Base-by-base conservation (phyloP, 768 basidiomycete genomes). In the Porphyrellus cyaneotinctus region DNA sequence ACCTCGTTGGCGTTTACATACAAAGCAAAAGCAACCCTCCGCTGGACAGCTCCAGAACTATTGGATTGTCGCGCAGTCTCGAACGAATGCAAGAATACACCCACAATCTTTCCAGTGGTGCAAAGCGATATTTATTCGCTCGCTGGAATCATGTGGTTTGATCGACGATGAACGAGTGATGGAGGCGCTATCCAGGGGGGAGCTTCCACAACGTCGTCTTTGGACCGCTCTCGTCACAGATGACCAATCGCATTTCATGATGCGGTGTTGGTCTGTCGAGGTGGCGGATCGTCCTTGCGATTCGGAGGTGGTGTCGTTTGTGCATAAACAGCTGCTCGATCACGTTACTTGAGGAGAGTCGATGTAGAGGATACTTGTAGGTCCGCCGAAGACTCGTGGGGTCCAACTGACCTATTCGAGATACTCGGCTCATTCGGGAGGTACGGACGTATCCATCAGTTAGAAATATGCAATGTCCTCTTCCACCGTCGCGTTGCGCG, bases 11-110 rank as follows among this genome's bases (percentile, higher is more conserved):
- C 69, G 24, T 71, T 73, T 72, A 45, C 56, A 1, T 66, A 54
- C n/a, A 54, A 57, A 45, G 31, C 33, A 6, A 63, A 49, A 39
- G 78, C 77, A 3, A 74, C 77, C 17, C 65, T 79, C 20, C 72
- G 78, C 2, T 80, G 78, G 76, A 74, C 78, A 11, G 79, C 79
- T 26, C 67, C 77, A 0, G 64, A 73, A 28, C 58, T 80, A 0
- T 70, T 75, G 49, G n/a, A 26, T 1, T 30, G 56, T 14, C 22
- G 9, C 20, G 43, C 32, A 9, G 17, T 33, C 1, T 30, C 24
- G 12, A 32, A 20, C 28, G 30, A 20, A 3, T 26, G 39, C 7
- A 48, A 51, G 4, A 36, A 42, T 2, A 0, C 9, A 8, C 14
- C 2, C 20, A 46, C 24, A 31, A 39, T 55, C 28, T 47, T 55